Percentiles rank a stretch among this genome's conserved stretches.
Conservation (phyloP, 2,329 filamentous ascomycete genomes). For the Aspergillus bombycis region DNA sequence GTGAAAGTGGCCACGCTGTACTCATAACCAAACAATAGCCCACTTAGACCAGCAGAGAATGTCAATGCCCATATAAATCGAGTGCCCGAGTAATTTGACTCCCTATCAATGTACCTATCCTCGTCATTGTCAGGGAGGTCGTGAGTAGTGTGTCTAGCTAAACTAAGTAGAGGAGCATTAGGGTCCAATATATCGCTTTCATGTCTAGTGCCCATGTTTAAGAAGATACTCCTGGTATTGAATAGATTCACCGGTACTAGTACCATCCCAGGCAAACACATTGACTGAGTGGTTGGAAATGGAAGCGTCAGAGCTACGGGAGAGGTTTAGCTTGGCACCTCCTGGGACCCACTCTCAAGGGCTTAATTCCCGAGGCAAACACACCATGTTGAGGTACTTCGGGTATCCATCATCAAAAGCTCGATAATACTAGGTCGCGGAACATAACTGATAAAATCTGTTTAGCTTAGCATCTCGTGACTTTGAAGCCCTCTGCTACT, state of each 20-base stretch:
- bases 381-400: background rate
- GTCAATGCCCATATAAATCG: slow-evolving; percentile 60
- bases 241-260: slow-evolving; percentile 11
- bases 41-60: slow-evolving; percentile 60
- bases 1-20: slow-evolving; percentile 30
- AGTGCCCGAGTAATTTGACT: slow-evolving; percentile 29
- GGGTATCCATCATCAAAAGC: background rate
- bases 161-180: slow-evolving; percentile 36
- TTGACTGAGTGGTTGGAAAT: background rate
- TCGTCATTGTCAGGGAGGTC: slow-evolving; percentile 10
- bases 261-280: background rate
- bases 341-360: slow-evolving; percentile 23
- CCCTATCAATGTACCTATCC: slow-evolving; percentile 11
- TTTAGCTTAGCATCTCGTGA: background rate
- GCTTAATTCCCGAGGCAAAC: background rate
- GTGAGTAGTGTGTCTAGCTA: slow-evolving; percentile 16
- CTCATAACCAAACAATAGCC: slow-evolving; percentile 66
- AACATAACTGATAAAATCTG: background rate
- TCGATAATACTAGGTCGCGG: too few species aligned
- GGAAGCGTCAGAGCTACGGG: too few species aligned
- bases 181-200: slow-evolving; percentile 26
- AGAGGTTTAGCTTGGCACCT: slow-evolving; percentile 2
- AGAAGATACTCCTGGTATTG: slow-evolving; percentile 12
- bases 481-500: background rate
- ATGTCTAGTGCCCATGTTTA: slow-evolving; percentile 30